Conservation (phyloP, 2,329 filamentous ascomycete species). For the Tolypocladium endophyticum region DNA sequence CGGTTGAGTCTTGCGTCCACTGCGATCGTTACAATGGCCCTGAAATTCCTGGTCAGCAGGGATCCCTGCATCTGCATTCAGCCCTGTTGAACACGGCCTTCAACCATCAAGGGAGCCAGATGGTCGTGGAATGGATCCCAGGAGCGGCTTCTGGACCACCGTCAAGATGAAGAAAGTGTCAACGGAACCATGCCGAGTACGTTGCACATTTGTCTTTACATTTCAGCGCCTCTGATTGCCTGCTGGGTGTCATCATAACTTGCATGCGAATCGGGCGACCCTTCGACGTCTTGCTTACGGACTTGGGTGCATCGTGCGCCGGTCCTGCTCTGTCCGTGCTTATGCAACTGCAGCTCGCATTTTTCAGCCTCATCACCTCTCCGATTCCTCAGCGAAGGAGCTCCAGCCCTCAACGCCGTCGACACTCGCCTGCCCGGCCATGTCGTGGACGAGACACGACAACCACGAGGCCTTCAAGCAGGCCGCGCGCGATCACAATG, state of each 20-base stretch:
- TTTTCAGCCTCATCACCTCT: neutral
- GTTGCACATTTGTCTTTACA: neutral
- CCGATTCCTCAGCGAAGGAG: neutral
- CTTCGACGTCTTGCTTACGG: neutral
- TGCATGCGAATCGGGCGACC: neutral
- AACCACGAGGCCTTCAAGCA: neutral
- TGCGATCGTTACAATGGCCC: neutral
- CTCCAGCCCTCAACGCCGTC: neutral
- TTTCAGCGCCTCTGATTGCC: neutral
- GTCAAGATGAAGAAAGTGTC: neutral
- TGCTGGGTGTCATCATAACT: neutral
- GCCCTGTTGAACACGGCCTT: neutral
- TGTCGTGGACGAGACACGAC: constrained; percentile 1
- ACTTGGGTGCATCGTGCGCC: neutral
- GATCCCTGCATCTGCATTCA: neutral
- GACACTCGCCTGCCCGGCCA: neutral
- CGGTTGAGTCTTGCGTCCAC: neutral
- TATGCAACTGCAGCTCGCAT: neutral
- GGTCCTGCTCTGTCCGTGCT: neutral
- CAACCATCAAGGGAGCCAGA: neutral
- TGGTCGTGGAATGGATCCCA: neutral
- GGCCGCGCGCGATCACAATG: neutral
- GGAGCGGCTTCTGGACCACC: neutral
- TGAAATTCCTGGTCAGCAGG: neutral
- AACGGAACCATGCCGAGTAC: neutral